Conservation (phyloP, 805 yeast genomes). For the Saccharomycopsis fermentans region DNA sequence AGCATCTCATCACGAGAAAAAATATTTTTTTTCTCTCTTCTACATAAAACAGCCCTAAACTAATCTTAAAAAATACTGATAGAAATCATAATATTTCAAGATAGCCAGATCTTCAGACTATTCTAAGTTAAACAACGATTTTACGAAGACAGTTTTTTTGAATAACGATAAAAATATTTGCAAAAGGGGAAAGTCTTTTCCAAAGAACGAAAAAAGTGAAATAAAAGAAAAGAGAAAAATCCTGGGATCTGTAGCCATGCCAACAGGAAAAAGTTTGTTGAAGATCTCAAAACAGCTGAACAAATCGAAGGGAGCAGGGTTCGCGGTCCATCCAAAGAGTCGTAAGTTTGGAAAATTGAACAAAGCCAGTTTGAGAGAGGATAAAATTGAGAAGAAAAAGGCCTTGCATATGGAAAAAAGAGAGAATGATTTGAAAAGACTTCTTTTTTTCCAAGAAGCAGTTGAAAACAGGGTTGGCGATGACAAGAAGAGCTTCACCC, state of each 20-base stretch:
- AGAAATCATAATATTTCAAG: too few species aligned
- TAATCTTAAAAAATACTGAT: too few species aligned
- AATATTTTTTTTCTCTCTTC: too few species aligned
- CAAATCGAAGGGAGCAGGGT: constrained; percentile 34
- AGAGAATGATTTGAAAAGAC: constrained; percentile 48
- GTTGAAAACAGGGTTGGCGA: constrained; percentile 34
- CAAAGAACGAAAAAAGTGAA: neutral
- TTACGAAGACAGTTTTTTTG: too few species aligned
- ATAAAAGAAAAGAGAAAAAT: neutral
- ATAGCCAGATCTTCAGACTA: too few species aligned
- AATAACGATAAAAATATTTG: too few species aligned
- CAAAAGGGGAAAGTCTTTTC: neutral
- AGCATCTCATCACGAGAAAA: neutral
- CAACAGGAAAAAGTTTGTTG: constrained; percentile 53
- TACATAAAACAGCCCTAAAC: too few species aligned
- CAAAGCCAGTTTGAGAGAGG: constrained; percentile 80
- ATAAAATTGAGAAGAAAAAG: constrained; percentile 53
- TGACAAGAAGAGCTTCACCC: constrained; percentile 35
- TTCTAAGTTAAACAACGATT: too few species aligned
- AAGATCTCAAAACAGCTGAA: constrained; percentile 55
- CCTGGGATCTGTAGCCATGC: constrained; percentile 33
- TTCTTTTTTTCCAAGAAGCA: constrained; percentile 46
- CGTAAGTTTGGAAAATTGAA: constrained; percentile 77
- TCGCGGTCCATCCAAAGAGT: constrained; percentile 72
- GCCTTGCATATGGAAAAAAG: constrained; percentile 46